Evolutionary conservation across 805 yeast species (phyloP).

Genomic region (Teunomyces aglyptinius): DNA sequence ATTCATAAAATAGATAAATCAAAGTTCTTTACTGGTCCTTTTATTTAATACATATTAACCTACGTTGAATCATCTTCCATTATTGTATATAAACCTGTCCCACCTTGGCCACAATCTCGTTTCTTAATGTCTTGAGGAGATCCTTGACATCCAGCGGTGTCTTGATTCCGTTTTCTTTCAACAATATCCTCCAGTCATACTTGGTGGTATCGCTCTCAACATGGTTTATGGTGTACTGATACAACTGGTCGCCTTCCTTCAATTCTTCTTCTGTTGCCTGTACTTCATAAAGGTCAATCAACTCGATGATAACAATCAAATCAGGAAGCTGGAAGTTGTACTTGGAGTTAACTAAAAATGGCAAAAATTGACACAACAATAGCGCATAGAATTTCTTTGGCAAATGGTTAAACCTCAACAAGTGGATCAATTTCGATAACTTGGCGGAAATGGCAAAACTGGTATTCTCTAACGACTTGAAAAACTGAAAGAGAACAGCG

Average conservation of each 20-base stretch:
- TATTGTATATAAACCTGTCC: constrained; percentile 33
- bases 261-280: constrained; percentile 21
- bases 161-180: constrained; percentile 13
- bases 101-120: constrained; percentile 30
- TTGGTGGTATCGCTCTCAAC: constrained; percentile 14
- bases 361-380: constrained; percentile 47
- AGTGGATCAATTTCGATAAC: constrained; percentile 49
- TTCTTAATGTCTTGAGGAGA: constrained; percentile 28
- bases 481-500: constrained; percentile 57
- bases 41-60: constrained; percentile 3
- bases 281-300: constrained; percentile 36
- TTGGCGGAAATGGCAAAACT: constrained; percentile 26
- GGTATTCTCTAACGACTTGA: constrained; percentile 23
- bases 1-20: constrained; percentile 4
- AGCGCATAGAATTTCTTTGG: constrained; percentile 52
- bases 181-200: constrained; percentile 38
- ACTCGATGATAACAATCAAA: constrained; percentile 35
- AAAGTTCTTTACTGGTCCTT: not conserved
- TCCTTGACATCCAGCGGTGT: constrained; percentile 26
- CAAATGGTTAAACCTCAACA: constrained; percentile 40
- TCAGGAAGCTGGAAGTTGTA: constrained; percentile 25
- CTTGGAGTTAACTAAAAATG: constrained; percentile 28
- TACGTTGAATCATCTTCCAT: not conserved
- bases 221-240: constrained; percentile 26
- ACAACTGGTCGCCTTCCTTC: constrained; percentile 30